Conservation (phyloP, 2,329 filamentous ascomycete genomes). For the Paecilomyces sp. region DNA sequence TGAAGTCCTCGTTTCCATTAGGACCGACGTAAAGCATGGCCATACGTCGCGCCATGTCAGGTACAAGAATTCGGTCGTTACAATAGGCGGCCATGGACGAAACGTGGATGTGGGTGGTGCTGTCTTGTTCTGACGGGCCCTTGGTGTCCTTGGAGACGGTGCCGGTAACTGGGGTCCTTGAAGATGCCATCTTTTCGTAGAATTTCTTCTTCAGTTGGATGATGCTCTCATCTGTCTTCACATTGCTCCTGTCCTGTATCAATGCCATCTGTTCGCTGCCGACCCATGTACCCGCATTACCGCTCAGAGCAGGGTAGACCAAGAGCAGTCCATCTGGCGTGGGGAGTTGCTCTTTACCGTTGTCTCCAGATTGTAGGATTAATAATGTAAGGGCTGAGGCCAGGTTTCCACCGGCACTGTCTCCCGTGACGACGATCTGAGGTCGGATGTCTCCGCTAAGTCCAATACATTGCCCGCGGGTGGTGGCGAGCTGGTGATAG, state of each 20-base stretch:
- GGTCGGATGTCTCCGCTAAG: constrained; percentile 60
- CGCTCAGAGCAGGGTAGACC: constrained; percentile 84
- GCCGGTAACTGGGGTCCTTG: constrained; percentile 68
- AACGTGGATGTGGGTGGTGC: constrained; percentile 75
- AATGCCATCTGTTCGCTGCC: constrained; percentile 94
- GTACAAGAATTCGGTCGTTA: constrained; percentile 87
- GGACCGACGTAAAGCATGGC: constrained; percentile 96
- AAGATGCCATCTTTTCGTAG: constrained; percentile 71
- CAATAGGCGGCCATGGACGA: constrained; percentile 98
- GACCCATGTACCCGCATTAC: constrained; percentile 99
- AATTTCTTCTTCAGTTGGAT: constrained; percentile 80
- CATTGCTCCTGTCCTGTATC: constrained; percentile 73
- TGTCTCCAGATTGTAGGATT: constrained; percentile 69
- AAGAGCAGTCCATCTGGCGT: constrained; percentile 73
- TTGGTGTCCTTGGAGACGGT: constrained; percentile 24
- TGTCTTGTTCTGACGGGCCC: constrained; percentile 47
- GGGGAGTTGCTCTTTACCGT: constrained; percentile 56
- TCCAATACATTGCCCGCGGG: constrained; percentile 67
- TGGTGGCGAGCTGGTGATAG: constrained; percentile 66
- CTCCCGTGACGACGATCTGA: constrained; percentile 66
- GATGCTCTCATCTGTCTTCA: constrained; percentile 70
- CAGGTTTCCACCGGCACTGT: constrained; percentile 77
- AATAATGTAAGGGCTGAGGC: constrained; percentile 77
- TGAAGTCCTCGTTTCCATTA: constrained; percentile 55
- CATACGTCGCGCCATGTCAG: constrained; percentile 99